These are phyloP conservation scores for Croton setiger DNA, from an alignment of 441 rosid species.

Conservation along the genomic window DNA sequence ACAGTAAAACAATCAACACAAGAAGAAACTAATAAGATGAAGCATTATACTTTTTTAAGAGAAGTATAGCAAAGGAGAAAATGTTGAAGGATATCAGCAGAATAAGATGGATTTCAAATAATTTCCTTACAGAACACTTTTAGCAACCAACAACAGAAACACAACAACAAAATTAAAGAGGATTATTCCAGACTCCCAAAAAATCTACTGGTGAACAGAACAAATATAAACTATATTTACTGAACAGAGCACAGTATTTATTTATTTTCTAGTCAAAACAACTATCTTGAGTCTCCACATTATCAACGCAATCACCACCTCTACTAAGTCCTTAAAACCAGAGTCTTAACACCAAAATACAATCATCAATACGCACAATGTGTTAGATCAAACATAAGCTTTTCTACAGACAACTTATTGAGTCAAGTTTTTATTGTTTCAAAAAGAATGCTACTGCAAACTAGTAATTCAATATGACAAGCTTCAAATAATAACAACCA, in stretches of 20 bases:
- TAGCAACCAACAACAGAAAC: slow-evolving; percentile 20
- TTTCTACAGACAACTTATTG: not conserved
- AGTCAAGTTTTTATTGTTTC: not conserved
- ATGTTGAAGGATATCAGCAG: not conserved
- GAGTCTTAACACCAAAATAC: not conserved
- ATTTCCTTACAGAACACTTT: slow-evolving; percentile 17
- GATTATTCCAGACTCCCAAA: slow-evolving; percentile 16
- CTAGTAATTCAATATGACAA: not conserved
- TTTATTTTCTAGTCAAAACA: not conserved
- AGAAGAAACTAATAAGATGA: slow-evolving; percentile 4
- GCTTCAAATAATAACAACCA: not conserved
- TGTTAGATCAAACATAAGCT: not conserved
- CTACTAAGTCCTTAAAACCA: not conserved
- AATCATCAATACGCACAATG: not conserved
- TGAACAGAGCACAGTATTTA: too few relatives aligned
- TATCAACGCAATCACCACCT: not conserved
- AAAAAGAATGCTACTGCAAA: not conserved
- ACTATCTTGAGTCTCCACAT: not conserved
- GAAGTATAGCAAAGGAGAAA: not conserved
- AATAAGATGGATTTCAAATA: slow-evolving; percentile 23
- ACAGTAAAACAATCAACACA: slow-evolving; percentile 23
- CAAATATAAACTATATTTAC: slow-evolving; percentile 13
- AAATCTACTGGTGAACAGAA: slow-evolving; percentile 2
- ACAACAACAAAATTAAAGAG: slow-evolving; percentile 22
- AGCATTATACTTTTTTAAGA: not conserved